A percentile compares a stretch with the other conserved stretches of the same genome.
These are phyloP conservation scores for Pavlovales sp. DNA, from an alignment of 208 protist species.

Conservation along the genomic window DNA sequence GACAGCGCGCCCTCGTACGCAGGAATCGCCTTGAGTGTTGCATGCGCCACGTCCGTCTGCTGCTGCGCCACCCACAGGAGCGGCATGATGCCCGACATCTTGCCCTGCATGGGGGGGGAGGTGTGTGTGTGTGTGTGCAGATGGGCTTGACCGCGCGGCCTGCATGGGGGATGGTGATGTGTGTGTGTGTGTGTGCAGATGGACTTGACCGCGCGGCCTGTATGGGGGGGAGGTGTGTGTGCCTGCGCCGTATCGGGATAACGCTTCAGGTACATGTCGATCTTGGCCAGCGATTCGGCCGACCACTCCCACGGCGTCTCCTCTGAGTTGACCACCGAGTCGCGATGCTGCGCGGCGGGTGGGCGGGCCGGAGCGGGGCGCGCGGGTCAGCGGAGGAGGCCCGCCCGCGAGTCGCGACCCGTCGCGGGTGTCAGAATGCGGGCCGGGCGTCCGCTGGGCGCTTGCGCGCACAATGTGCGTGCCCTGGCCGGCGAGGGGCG, in stretches of 20 bases:
- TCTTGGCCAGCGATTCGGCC: background rate
- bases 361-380: too few species aligned
- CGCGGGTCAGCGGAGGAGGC: too few species aligned
- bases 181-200: too few species aligned
- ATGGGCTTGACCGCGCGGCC: too few species aligned
- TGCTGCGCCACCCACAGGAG: slow-evolving; percentile 69
- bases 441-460: too few species aligned
- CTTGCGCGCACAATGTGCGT: background rate
- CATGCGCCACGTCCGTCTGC: slow-evolving; percentile 49
- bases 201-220: too few species aligned
- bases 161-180: too few species aligned
- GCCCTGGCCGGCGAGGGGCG: background rate
- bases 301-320: background rate
- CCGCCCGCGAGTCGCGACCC: too few species aligned
- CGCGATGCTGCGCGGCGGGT: background rate
- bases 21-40: background rate
- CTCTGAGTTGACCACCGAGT: background rate
- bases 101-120: too few species aligned
- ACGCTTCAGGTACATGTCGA: background rate
- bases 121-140: too few species aligned
- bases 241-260: background rate
- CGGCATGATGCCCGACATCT: slow-evolving; percentile 63
- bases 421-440: background rate
- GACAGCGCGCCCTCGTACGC: background rate
- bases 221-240: too few species aligned